Evolutionary conservation across 1,139 yeast species (phyloP).

Genomic region (Kodamaea plutei): DNA sequence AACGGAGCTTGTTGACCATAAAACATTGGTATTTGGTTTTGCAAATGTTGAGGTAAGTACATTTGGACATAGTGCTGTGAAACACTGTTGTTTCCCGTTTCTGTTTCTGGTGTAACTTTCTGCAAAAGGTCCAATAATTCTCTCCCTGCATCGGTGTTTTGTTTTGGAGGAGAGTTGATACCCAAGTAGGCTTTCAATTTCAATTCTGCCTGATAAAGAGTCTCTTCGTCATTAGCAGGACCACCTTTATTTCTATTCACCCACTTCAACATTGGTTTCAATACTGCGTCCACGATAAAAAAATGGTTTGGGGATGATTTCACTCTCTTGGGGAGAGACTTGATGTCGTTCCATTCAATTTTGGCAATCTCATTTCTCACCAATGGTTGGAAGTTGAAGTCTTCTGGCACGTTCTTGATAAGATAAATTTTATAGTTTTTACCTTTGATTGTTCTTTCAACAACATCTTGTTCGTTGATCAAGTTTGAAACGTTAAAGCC

Average conservation of each 20-base stretch:
- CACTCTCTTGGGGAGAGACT: slow-evolving; percentile 30
- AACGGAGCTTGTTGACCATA: slow-evolving; percentile 11
- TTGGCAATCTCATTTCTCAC: slow-evolving; percentile 83
- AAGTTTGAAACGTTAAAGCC: slow-evolving; percentile 77
- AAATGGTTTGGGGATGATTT: slow-evolving; percentile 43
- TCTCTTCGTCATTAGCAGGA: slow-evolving; percentile 50
- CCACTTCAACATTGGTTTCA: slow-evolving; percentile 58
- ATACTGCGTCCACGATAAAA: slow-evolving; percentile 57
- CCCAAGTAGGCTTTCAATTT: slow-evolving; percentile 65
- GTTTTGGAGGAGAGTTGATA: slow-evolving; percentile 25
- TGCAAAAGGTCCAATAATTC: slow-evolving; percentile 65
- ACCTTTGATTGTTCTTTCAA: slow-evolving; percentile 78
- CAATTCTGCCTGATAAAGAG: slow-evolving; percentile 54
- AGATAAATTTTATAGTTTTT: slow-evolving; percentile 84
- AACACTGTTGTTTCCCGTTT: slow-evolving; percentile 1
- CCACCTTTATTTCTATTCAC: slow-evolving; percentile 49
- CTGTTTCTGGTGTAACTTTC: slow-evolving; percentile 23
- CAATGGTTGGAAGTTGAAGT: slow-evolving; percentile 66
- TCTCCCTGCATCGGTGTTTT: slow-evolving; percentile 65
- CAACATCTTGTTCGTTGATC: slow-evolving; percentile 64
- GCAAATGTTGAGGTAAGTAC: slow-evolving; percentile 30
- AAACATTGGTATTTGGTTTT: slow-evolving; percentile 26
- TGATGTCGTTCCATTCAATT: slow-evolving; percentile 44
- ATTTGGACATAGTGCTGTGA: slow-evolving; percentile 16
- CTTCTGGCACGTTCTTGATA: slow-evolving; percentile 76